Conservation (phyloP, 495 filamentous ascomycete genomes). For the Durotheca rogersii region DNA sequence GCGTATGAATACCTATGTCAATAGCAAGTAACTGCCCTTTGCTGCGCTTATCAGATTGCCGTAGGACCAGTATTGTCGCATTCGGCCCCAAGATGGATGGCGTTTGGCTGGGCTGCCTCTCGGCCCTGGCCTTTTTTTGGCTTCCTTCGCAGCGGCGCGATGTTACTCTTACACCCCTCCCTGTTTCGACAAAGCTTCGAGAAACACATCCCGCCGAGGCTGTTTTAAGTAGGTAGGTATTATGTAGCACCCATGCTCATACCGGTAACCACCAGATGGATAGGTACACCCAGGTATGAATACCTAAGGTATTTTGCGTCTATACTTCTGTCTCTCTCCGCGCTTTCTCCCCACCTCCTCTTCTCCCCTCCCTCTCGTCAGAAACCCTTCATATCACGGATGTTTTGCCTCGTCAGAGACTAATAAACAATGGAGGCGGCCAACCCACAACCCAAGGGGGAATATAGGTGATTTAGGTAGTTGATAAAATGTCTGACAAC, state of each 20-base stretch:
- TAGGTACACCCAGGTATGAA: neutral
- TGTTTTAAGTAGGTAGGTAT: neutral
- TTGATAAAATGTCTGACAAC: slow-evolving; percentile 4
- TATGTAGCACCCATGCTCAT: too few relatives aligned
- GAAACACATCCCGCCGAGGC: slow-evolving; percentile 16
- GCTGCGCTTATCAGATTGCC: slow-evolving; percentile 17
- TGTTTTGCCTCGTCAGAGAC: slow-evolving; percentile 18
- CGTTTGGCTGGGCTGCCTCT: slow-evolving; percentile 11
- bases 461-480: neutral
- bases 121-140: slow-evolving; percentile 10
- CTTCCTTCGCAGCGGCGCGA: slow-evolving; percentile 10
- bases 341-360: neutral
- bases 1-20: too few relatives aligned
- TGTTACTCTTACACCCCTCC: slow-evolving; percentile 21
- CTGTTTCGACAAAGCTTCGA: slow-evolving; percentile 28
- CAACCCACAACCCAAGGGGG: slow-evolving; percentile 12
- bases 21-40: too few relatives aligned
- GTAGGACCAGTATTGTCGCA: slow-evolving; percentile 9
- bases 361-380: too few relatives aligned
- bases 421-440: slow-evolving; percentile 15
- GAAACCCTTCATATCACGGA: slow-evolving; percentile 18
- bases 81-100: slow-evolving; percentile 2
- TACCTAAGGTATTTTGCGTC: too few relatives aligned
- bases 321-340: neutral
- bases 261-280: too few relatives aligned